Base-by-base conservation (phyloP, 768 basidiomycete genomes). In the Coprinellus aureogranulatus region DNA sequence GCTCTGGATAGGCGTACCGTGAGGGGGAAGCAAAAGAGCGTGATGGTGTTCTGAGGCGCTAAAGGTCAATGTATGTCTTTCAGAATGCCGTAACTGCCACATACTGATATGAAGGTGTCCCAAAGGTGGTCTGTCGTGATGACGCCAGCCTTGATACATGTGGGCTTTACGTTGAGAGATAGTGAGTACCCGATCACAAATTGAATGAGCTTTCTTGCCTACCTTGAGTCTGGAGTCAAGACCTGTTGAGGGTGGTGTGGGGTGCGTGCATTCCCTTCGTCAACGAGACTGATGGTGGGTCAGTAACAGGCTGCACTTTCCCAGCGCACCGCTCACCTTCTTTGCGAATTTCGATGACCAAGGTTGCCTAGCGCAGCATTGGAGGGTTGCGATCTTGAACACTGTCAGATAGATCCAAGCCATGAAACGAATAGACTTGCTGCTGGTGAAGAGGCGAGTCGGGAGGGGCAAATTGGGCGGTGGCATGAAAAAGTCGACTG, bases 141-240 rank as follows among this genome's bases (percentile, higher is more conserved):
- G 57, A 53, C 22, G 66, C 53, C 18, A 2, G 42, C 37, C 57
- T 64, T 8, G 64, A 59, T 27, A 65, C 63, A 59, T 67, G 68
- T 25, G 70, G 66, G 27, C 57, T 58, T n/a, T 11, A 39, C 10
- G 18, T 6, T 6, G 18, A 23, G 42, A 67, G 65, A 47, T 46
- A 53, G 34, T 48, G 30, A 48, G 47, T 27, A 42, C 47, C 34
- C 11, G 40, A 48, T 5, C 6, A 11, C 23, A 44, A 18, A 26
- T 55, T 25, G 28, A 61, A 44, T n/a, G 34, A 34, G 14, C 34
- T 6, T 39, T 26, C 53, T 20, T 4, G 28, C 65, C 61, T 28
- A 76, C 80, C 79, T 81, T 41, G 79, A 77, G 61, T 79, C 77
- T 41, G 80, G 80, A 3, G 80, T 81, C 53, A 75, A 64, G 54